A percentile compares a stretch with the other conserved stretches of the same genome.
Evolutionary conservation across 345 rosid species (phyloP).

Genomic region (Reutealis trisperma): DNA sequence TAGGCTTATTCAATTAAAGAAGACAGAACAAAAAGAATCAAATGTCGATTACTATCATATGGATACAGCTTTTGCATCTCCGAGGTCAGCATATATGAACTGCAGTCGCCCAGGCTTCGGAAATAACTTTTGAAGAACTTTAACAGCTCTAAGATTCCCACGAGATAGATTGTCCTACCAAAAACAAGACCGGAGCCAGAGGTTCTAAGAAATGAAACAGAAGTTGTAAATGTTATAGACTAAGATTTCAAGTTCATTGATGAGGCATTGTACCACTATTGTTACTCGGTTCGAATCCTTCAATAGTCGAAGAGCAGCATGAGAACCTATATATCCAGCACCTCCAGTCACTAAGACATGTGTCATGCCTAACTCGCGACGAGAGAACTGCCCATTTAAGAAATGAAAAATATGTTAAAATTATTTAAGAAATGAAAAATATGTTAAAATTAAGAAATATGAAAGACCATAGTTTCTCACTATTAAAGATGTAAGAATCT

Average conservation of each 20-base stretch:
- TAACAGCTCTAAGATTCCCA: slow-evolving; percentile 84
- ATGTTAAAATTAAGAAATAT: background rate
- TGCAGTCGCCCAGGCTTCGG: slow-evolving; percentile 90
- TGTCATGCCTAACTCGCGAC: slow-evolving; percentile 7
- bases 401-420: background rate
- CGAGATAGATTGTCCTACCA: slow-evolving; percentile 91
- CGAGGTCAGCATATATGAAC: slow-evolving; percentile 81
- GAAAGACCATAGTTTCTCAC: background rate
- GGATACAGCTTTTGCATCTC: slow-evolving; percentile 83
- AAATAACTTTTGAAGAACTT: slow-evolving; percentile 70
- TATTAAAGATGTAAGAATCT: background rate
- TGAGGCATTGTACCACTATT: slow-evolving; percentile 17
- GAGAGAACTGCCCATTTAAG: slow-evolving; percentile 14
- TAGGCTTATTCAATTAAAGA: background rate
- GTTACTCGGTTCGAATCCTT: slow-evolving; percentile 20
- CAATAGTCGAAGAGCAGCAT: slow-evolving; percentile 25
- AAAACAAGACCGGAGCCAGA: background rate
- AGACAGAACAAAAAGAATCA: no score
- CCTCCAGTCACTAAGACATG: slow-evolving; percentile 26
- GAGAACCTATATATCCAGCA: slow-evolving; percentile 30
- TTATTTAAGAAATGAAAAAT: background rate
- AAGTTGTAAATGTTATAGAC: background rate
- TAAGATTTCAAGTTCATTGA: no score
- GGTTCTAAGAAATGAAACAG: background rate
- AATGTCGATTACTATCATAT: background rate